Base-by-base conservation (phyloP, 2,329 filamentous ascomycete species). In the Fusarium transvaalense region DNA sequence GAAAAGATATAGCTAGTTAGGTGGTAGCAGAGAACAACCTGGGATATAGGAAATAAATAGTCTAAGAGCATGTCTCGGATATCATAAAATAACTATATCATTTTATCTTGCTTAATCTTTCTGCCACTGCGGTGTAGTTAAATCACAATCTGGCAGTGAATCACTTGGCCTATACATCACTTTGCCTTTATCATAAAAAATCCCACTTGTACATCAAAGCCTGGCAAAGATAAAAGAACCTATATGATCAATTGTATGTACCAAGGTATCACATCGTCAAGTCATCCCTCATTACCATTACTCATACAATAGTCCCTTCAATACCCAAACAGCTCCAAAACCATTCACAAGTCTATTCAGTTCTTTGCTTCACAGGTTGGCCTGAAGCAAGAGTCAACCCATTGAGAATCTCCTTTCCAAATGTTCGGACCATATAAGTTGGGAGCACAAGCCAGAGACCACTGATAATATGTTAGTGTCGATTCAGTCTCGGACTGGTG, bases 361-460 rank as follows among this genome's bases (percentile, higher is more conserved):
- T 31, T 10, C 23, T 61, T 7, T 50, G 38, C 32, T 62, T 67
- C 8, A 71, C 73, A 74, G 74, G 61, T 27, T 75, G 74, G 7
- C 66, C 70, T 3, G 81, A 79, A 2, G 81, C 80, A 9, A 72
- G 70, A 6, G 79, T 77, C 34, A 88, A 76, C 0, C 80, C 83
- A 17, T 82, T 74, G 52, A 88, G 56, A 54, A 88, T 82, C 56
- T 87, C 84, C 48, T 74, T 66, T 27, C 85, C 85, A 42, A 87
- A 74, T 6, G 75, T 76, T 71, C 80, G 83, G 55, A 85, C 79
- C 79, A 89, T 85, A 76, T 85, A 84, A 5, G 82, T 73, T 0
- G 86, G 82, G 34, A 84, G 79, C 48, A 88, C 70, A 46, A 89
- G 80, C 86, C 86, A 89, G 1, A 82, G 78, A 64, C 85, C 86